Conservation (phyloP, 768 basidiomycete species). For the Rhizopogon vinicolor region DNA sequence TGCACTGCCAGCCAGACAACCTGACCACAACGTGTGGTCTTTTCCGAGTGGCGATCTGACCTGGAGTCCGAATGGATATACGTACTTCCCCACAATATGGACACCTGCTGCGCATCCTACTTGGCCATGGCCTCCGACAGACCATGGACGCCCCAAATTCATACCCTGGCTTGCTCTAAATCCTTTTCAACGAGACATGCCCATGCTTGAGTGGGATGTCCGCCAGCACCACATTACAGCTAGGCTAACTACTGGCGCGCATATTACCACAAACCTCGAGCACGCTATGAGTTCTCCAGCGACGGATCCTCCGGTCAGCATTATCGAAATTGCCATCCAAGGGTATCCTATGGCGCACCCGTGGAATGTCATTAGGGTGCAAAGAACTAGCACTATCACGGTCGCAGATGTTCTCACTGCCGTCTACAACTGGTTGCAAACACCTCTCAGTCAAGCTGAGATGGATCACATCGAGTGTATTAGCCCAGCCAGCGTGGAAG, state of each 20-base stretch:
- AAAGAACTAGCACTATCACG: conserved; percentile 35
- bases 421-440: conserved; percentile 45
- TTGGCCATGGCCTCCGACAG: conserved; percentile 11
- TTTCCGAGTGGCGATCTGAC: conserved; percentile 20
- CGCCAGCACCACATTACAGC: conserved; percentile 27
- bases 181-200: conserved; percentile 22
- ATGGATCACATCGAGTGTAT: conserved; percentile 16
- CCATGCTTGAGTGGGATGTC: conserved; percentile 32
- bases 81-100: conserved; percentile 7
- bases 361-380: conserved; percentile 26
- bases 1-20: conserved; percentile 12
- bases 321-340: conserved; percentile 21
- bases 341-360: conserved; percentile 18
- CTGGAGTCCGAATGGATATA: conserved; percentile 19
- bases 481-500: conserved; percentile 13
- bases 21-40: conserved; percentile 19
- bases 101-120: conserved; percentile 24
- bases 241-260: conserved; percentile 24
- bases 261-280: conserved; percentile 19
- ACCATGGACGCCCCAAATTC: conserved; percentile 18
- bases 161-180: conserved; percentile 27
- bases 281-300: conserved; percentile 17
- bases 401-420: conserved; percentile 45
- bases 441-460: conserved; percentile 31
- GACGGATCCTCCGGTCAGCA: conserved; percentile 16